phyloP scores from a whole-genome alignment of 2,329 filamentous ascomycete genomes.

The Metarhizium sp. region DNA sequence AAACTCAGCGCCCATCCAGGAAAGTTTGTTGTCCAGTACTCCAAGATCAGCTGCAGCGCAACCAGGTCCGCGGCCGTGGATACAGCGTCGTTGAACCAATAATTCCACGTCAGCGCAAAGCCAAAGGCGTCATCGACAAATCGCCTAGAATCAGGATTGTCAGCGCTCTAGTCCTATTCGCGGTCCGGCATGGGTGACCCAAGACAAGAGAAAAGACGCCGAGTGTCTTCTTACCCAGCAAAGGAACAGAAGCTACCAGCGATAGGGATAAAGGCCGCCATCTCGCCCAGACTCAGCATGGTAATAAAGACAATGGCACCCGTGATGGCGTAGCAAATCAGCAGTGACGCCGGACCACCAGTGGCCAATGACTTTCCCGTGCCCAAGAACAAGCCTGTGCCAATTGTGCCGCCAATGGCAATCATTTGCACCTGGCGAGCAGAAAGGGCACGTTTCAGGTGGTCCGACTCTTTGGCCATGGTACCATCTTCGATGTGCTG shows the following conservation, averaged over 20 bases:
- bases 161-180: background rate
- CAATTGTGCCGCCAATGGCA: constrained; percentile 50
- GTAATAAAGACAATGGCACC: constrained; percentile 49
- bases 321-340: constrained; percentile 47
- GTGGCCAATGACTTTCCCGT: constrained; percentile 50
- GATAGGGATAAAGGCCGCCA: constrained; percentile 43
- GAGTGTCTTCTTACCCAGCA: constrained; percentile 21
- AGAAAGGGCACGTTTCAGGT: constrained; percentile 44
- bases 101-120: constrained; percentile 48
- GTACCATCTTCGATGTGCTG: constrained; percentile 1
- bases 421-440: constrained; percentile 61
- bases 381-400: constrained; percentile 53
- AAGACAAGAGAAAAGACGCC: background rate
- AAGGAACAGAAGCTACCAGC: constrained; percentile 47
- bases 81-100: constrained; percentile 57
- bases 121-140: constrained; percentile 45
- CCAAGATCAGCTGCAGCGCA: constrained; percentile 38
- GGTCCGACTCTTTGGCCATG: constrained; percentile 24
- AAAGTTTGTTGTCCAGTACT: constrained; percentile 54
- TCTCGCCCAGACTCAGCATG: constrained; percentile 50
- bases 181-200: too few species aligned
- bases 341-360: constrained; percentile 49
- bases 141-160: constrained; percentile 17
- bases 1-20: constrained; percentile 54
- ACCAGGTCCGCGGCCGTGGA: constrained; percentile 49